These are phyloP conservation scores for Mycena haematopus DNA, from an alignment of 768 basidiomycete genomes.

Conservation along the genomic window DNA sequence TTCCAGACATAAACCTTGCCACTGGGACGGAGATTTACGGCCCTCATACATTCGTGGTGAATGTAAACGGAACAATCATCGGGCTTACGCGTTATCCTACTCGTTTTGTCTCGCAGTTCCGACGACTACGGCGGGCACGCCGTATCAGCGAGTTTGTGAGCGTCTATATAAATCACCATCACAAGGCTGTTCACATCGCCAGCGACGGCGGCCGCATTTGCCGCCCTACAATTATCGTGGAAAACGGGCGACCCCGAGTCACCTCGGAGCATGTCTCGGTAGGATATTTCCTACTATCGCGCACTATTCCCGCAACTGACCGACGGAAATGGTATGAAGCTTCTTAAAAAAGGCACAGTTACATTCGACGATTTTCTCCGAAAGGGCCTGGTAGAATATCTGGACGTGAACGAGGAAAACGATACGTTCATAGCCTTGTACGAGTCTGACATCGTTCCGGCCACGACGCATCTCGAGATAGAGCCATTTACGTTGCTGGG, in stretches of 20 bases:
- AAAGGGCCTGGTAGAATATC: constrained; percentile 94
- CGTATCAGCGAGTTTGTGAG: constrained; percentile 96
- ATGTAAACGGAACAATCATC: constrained; percentile 95
- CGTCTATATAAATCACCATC: constrained; percentile 95
- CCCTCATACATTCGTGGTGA: constrained; percentile 91
- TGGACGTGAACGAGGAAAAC: constrained; percentile 99
- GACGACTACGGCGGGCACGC: constrained; percentile 90
- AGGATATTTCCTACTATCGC: constrained; percentile 34
- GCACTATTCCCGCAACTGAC: constrained; percentile 9
- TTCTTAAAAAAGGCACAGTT: constrained; percentile 78
- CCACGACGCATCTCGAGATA: constrained; percentile 96
- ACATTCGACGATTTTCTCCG: constrained; percentile 94
- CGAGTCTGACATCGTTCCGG: constrained; percentile 80
- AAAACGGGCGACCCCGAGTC: constrained; percentile 78
- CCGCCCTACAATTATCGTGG: constrained; percentile 96
- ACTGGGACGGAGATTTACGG: constrained; percentile 97
- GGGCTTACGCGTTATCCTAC: constrained; percentile 88
- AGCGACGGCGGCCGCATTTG: constrained; percentile 98
- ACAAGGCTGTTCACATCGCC: constrained; percentile 93
- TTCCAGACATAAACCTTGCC: constrained; percentile 82
- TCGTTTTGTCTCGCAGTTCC: constrained; percentile 89
- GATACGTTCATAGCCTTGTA: constrained; percentile 96
- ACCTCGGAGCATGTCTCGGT: constrained; percentile 82
- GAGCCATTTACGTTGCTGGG: constrained; percentile 98
- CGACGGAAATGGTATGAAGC: constrained; percentile 45